phyloP scores from a whole-genome alignment of 768 basidiomycete genomes.

The Collybia nuda region DNA sequence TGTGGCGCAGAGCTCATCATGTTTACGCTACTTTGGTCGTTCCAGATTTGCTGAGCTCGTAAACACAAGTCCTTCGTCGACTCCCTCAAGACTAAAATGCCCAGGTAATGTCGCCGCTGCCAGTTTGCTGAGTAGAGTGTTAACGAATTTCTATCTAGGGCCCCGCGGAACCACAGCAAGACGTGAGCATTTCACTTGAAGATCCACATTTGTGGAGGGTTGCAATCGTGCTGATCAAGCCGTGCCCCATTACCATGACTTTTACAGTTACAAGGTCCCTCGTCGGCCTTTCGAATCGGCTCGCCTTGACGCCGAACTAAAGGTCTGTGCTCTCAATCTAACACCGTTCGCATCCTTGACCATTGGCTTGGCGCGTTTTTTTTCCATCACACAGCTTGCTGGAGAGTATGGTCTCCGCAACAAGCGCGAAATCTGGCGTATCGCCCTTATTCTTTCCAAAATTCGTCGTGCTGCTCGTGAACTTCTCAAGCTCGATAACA shows the following conservation, averaged over 20 bases:
- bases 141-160: constrained; percentile 51
- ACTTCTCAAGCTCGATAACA: constrained; percentile 99
- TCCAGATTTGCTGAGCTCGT: constrained; percentile 19
- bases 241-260: constrained; percentile 63
- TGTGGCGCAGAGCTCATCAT: constrained; percentile 40
- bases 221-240: constrained; percentile 65
- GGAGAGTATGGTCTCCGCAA: constrained; percentile 99
- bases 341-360: neutral
- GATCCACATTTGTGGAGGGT: constrained; percentile 70
- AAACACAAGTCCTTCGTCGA: constrained; percentile 29
- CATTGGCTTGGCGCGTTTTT: neutral
- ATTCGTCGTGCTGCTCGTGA: constrained; percentile 99
- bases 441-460: constrained; percentile 96
- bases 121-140: constrained; percentile 16
- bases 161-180: constrained; percentile 90
- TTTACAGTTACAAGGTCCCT: constrained; percentile 93
- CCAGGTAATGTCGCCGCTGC: constrained; percentile 58
- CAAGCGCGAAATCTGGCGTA: constrained; percentile 99
- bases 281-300: constrained; percentile 95
- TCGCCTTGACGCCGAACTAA: constrained; percentile 99
- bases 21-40: constrained; percentile 37
- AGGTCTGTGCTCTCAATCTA: constrained; percentile 51
- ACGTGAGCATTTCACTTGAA: constrained; percentile 77
- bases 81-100: constrained; percentile 74
- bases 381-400: constrained; percentile 70